Evolutionary conservation across 2,329 filamentous ascomycete genomes (phyloP).

Genomic region (Diaporthe sp.): DNA sequence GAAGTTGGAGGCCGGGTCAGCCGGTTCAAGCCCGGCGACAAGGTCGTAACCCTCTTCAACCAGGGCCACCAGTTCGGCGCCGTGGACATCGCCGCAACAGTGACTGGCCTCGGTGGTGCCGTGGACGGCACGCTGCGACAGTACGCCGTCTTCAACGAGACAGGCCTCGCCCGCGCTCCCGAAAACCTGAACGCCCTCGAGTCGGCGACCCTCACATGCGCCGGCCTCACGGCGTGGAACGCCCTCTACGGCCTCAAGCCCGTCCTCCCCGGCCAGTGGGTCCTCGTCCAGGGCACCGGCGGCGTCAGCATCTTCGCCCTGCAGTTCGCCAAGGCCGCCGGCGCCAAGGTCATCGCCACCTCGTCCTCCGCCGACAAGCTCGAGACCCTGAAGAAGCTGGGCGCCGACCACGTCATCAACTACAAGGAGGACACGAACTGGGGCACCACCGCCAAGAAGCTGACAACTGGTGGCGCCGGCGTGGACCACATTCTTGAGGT

Average conservation of each 20-base stretch:
- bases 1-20: slow-evolving; percentile 64
- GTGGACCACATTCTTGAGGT: slow-evolving; percentile 70
- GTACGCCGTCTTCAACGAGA: slow-evolving; percentile 77
- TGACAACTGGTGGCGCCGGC: slow-evolving; percentile 61
- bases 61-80: slow-evolving; percentile 64
- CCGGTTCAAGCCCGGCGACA: slow-evolving; percentile 65
- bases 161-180: slow-evolving; percentile 75
- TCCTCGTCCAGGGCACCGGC: slow-evolving; percentile 79
- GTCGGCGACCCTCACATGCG: slow-evolving; percentile 69
- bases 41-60: slow-evolving; percentile 73
- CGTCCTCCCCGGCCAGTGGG: slow-evolving; percentile 67
- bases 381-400: slow-evolving; percentile 62
- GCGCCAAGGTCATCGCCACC: slow-evolving; percentile 70
- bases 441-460: slow-evolving; percentile 65
- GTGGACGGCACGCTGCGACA: slow-evolving; percentile 78
- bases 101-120: slow-evolving; percentile 75
- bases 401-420: slow-evolving; percentile 70
- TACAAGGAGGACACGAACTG: slow-evolving; percentile 66
- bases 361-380: slow-evolving; percentile 66
- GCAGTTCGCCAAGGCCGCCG: slow-evolving; percentile 64
- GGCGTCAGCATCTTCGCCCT: slow-evolving; percentile 77
- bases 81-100: slow-evolving; percentile 50
- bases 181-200: slow-evolving; percentile 65
- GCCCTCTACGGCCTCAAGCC: slow-evolving; percentile 70
- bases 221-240: slow-evolving; percentile 76